Evolutionary conservation across 345 rosid species (phyloP).

Genomic region (Eucalyptus pauciflora): DNA sequence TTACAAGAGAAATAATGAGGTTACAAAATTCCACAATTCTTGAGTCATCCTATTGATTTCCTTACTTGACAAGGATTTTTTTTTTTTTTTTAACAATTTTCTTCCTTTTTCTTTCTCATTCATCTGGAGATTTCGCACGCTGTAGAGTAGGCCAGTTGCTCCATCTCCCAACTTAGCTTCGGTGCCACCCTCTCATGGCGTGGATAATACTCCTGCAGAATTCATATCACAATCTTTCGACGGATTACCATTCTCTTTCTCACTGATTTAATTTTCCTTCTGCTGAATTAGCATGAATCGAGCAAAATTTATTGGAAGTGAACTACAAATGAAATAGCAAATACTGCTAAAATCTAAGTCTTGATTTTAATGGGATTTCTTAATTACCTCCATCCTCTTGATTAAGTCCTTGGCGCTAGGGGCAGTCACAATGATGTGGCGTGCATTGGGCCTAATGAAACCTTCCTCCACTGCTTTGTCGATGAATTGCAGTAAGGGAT

Average conservation of each 20-base stretch:
- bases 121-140: constrained; percentile 1
- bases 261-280: neutral
- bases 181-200: constrained; percentile 67
- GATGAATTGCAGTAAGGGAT: neutral
- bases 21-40: constrained; percentile 6
- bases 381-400: constrained; percentile 5
- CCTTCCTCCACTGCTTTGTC: constrained; percentile 14
- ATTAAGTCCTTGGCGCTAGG: neutral
- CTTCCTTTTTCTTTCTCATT: constrained; percentile 37
- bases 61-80: neutral
- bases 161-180: constrained; percentile 69
- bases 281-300: neutral
- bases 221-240: neutral
- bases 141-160: constrained; percentile 28
- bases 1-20: neutral
- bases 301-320: neutral
- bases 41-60: neutral
- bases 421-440: constrained; percentile 7
- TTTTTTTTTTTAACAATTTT: neutral
- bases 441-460: constrained; percentile 3
- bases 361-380: neutral
- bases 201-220: constrained; percentile 58
- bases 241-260: neutral
- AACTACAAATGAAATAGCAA: neutral
- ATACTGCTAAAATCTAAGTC: neutral